These are phyloP conservation scores for Phyllosticta capitalensis DNA, from an alignment of 2,329 filamentous ascomycete species.

Conservation along the genomic window DNA sequence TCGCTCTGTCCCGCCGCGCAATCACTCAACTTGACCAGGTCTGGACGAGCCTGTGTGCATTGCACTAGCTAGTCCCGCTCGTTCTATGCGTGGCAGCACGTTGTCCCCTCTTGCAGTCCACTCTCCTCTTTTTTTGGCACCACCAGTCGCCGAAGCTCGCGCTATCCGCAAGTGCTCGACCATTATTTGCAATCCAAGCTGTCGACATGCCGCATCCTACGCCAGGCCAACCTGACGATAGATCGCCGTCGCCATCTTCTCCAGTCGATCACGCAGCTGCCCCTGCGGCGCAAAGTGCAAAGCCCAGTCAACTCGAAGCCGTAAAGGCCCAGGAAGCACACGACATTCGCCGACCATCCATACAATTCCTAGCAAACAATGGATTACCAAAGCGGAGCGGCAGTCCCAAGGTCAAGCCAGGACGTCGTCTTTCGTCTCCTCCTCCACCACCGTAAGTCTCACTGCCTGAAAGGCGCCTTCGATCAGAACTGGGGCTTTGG, in stretches of 20 bases:
- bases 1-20: not conserved
- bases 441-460: slow-evolving; percentile 33
- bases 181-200: not conserved
- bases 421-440: slow-evolving; percentile 30
- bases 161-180: not conserved
- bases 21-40: not conserved
- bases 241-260: slow-evolving; percentile 13
- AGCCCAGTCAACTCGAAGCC: slow-evolving; percentile 21
- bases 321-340: slow-evolving; percentile 10
- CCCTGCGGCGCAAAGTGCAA: slow-evolving; percentile 13
- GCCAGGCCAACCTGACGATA: slow-evolving; percentile 5
- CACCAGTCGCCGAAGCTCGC: not conserved
- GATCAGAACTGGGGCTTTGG: not conserved
- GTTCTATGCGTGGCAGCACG: not conserved
- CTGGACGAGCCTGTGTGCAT: not conserved
- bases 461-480: not conserved
- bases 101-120: not conserved
- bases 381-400: slow-evolving; percentile 13
- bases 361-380: slow-evolving; percentile 30
- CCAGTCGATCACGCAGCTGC: slow-evolving; percentile 6
- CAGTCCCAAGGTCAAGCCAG: slow-evolving; percentile 13
- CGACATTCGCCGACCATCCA: slow-evolving; percentile 26
- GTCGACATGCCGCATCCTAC: slow-evolving; percentile 11
- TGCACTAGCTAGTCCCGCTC: not conserved
- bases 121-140: not conserved